Conservation (phyloP, 345 rosid species). For the Hibiscus syriacus region DNA sequence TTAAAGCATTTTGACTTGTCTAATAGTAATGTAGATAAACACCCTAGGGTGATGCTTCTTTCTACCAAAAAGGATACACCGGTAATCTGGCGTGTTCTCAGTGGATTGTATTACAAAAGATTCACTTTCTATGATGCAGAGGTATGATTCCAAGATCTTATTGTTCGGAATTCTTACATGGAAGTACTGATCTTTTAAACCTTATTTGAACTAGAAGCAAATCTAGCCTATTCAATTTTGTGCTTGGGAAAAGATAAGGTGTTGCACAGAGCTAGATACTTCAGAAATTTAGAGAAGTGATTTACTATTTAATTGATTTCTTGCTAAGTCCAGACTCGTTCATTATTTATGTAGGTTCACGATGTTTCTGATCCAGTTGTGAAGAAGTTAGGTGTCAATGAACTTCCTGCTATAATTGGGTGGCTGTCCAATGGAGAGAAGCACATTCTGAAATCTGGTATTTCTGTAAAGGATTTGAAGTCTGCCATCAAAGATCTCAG, state of each 20-base stretch:
- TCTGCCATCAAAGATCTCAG: conserved; percentile 20
- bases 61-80: conserved; percentile 85
- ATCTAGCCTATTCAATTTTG: not conserved
- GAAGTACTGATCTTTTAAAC: not conserved
- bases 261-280: not conserved
- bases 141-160: conserved; percentile 32
- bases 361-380: conserved; percentile 24
- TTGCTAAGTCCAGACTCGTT: not conserved
- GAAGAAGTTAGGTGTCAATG: conserved; percentile 58
- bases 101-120: conserved; percentile 61
- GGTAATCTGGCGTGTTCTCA: conserved; percentile 81
- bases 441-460: conserved; percentile 53
- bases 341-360: conserved; percentile 10
- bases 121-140: conserved; percentile 54
- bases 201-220: not conserved
- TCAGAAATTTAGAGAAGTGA: not conserved
- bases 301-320: not conserved
- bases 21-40: conserved; percentile 23
- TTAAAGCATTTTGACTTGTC: conserved; percentile 31
- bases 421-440: conserved; percentile 83
- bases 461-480: conserved; percentile 69
- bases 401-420: conserved; percentile 84
- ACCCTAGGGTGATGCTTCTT: conserved; percentile 67
- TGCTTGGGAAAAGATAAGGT: not conserved
- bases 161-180: too few relatives aligned